Evolutionary conservation across 1,139 yeast species (phyloP).

Genomic region (Eremothecium gossypii): DNA sequence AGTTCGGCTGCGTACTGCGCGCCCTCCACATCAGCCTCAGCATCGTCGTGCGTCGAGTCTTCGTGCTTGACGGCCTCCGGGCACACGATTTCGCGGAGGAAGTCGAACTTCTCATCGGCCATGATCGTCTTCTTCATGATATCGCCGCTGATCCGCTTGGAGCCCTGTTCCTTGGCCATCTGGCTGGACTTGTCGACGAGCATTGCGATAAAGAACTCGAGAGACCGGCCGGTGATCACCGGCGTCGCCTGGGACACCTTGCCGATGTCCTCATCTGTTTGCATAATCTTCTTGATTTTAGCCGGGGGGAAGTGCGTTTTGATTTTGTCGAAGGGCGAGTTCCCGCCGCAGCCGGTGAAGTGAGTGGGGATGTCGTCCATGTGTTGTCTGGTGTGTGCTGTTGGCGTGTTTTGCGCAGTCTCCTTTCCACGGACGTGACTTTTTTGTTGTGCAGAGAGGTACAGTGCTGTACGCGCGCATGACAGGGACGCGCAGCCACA

Average conservation of each 20-base stretch:
- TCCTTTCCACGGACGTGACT: too few relatives aligned
- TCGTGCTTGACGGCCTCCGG: slow-evolving; percentile 11
- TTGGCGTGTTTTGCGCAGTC: too few relatives aligned
- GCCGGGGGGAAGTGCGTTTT: slow-evolving; percentile 97
- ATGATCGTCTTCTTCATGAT: slow-evolving; percentile 80
- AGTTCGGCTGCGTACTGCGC: background rate
- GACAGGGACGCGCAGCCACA: background rate
- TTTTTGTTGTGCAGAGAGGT: too few relatives aligned
- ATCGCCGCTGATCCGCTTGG: slow-evolving; percentile 73
- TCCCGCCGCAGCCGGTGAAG: background rate
- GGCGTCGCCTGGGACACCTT: slow-evolving; percentile 99
- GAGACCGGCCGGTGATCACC: slow-evolving; percentile 86
- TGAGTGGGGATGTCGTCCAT: background rate
- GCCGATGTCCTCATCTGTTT: slow-evolving; percentile 95
- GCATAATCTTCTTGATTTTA: slow-evolving; percentile 92
- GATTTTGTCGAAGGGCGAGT: slow-evolving; percentile 31
- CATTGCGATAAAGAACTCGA: slow-evolving; percentile 85
- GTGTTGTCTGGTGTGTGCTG: too few relatives aligned
- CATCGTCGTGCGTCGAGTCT: background rate
- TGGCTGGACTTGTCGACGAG: slow-evolving; percentile 76
- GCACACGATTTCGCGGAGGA: slow-evolving; percentile 50
- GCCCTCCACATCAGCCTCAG: background rate
- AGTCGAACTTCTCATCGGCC: slow-evolving; percentile 85
- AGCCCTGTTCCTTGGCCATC: slow-evolving; percentile 69
- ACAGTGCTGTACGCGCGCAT: background rate